A percentile compares a stretch with the other conserved stretches of the same genome.
These are phyloP conservation scores for Paraphoma chrysanthemicola DNA, from an alignment of 2,329 filamentous ascomycete species.

Conservation along the genomic window DNA sequence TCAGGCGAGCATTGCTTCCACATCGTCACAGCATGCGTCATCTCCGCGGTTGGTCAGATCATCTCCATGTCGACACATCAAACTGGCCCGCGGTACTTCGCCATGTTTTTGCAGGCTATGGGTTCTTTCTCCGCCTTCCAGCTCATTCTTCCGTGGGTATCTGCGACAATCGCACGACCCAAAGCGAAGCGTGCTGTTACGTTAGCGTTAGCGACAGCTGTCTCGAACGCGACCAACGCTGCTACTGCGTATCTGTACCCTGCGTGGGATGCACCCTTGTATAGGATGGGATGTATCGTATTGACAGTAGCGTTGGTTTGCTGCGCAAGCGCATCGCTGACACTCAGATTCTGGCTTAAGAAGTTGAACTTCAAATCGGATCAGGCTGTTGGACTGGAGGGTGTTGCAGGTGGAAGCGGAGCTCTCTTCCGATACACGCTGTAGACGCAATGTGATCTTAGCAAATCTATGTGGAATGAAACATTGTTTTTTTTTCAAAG, in stretches of 20 bases:
- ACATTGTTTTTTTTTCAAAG: no score
- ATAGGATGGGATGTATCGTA: slow-evolving; percentile 31
- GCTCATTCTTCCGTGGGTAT: slow-evolving; percentile 43
- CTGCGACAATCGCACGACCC: slow-evolving; percentile 41
- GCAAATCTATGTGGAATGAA: no score
- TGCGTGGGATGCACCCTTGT: slow-evolving; percentile 24
- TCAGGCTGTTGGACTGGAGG: slow-evolving; percentile 15
- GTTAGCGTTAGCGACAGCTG: slow-evolving; percentile 42
- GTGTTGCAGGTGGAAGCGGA: slow-evolving; percentile 17
- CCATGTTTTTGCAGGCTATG: slow-evolving; percentile 61
- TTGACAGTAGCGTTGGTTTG: slow-evolving; percentile 22
- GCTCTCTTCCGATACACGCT: slow-evolving; percentile 18
- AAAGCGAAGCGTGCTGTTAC: slow-evolving; percentile 41
- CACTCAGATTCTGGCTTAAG: slow-evolving; percentile 22
- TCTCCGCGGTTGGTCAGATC: slow-evolving; percentile 22
- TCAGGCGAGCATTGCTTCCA: slow-evolving; percentile 63
- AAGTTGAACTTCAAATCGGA: slow-evolving; percentile 22
- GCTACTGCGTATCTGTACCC: slow-evolving; percentile 39
- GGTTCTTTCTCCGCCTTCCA: slow-evolving; percentile 34
- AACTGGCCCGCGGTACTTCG: slow-evolving; percentile 64
- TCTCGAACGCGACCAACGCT: slow-evolving; percentile 44
- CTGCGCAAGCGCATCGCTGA: slow-evolving; percentile 18
- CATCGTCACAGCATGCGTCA: slow-evolving; percentile 20
- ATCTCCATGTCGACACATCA: slow-evolving; percentile 58
- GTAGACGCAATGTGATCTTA: neutral